These are phyloP conservation scores for Starmerella davenportii DNA, from an alignment of 805 yeast species.

Conservation along the genomic window DNA sequence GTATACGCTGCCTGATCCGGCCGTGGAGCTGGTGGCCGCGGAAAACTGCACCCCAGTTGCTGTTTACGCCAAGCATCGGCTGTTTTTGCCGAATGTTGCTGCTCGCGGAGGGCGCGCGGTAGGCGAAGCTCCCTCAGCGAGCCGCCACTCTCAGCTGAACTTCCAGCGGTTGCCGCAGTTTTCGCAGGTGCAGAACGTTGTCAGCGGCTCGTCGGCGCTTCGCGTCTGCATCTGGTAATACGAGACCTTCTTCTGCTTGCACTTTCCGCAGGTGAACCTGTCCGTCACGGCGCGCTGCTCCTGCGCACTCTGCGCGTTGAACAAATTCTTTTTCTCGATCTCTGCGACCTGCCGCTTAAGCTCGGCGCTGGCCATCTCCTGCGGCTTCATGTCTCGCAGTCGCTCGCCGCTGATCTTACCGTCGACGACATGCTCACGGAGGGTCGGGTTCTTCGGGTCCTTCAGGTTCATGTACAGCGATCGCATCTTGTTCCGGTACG, in stretches of 20 bases:
- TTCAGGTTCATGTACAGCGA: slow-evolving; percentile 73
- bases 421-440: slow-evolving; percentile 47
- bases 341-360: slow-evolving; percentile 71
- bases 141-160: slow-evolving; percentile 68
- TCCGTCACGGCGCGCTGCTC: slow-evolving; percentile 92
- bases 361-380: slow-evolving; percentile 87
- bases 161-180: slow-evolving; percentile 98
- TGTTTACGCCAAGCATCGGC: no score
- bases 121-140: no score
- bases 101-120: no score
- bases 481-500: slow-evolving; percentile 67
- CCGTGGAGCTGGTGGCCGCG: no score
- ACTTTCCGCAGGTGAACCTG: slow-evolving; percentile 91
- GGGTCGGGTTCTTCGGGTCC: slow-evolving; percentile 74
- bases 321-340: slow-evolving; percentile 71
- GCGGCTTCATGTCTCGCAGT: slow-evolving; percentile 70
- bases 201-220: slow-evolving; percentile 96
- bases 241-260: slow-evolving; percentile 91
- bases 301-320: slow-evolving; percentile 94
- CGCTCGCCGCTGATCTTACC: slow-evolving; percentile 50
- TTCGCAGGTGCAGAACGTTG: slow-evolving; percentile 96
- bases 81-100: no score
- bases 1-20: no score
- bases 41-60: no score
- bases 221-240: slow-evolving; percentile 96